Conservation (phyloP, 257 asterid genomes). For the Fraxinus pennsylvanica region DNA sequence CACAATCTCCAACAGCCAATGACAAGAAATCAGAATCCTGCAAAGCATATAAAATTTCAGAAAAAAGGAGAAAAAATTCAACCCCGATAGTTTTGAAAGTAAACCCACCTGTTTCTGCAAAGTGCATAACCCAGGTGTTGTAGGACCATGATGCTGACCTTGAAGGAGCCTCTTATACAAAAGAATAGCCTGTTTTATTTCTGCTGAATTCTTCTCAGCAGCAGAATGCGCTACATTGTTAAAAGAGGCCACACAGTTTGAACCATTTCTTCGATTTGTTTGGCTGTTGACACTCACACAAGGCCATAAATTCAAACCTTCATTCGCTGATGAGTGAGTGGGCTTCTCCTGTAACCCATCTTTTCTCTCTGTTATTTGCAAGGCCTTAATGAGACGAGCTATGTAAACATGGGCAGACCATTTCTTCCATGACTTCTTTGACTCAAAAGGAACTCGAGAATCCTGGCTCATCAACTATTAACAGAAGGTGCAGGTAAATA, state of each 20-base stretch:
- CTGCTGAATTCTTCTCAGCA: constrained; percentile 39
- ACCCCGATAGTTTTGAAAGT: not conserved
- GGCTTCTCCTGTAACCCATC: constrained; percentile 35
- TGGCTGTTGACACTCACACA: constrained; percentile 23
- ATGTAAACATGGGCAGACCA: constrained; percentile 62
- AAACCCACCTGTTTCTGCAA: constrained; percentile 47
- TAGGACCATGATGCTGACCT: constrained; percentile 54
- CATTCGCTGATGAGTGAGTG: constrained; percentile 28
- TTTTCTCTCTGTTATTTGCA: constrained; percentile 41
- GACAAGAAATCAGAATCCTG: constrained; percentile 55
- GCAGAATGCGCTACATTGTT: constrained; percentile 17
- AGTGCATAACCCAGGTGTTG: constrained; percentile 31
- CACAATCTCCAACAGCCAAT: constrained; percentile 39
- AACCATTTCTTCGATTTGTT: constrained; percentile 22
- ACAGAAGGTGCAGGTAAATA: not conserved
- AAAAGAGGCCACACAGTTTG: constrained; percentile 26
- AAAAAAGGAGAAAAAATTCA: not conserved
- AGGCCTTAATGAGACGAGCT: constrained; percentile 51
- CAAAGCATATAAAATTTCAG: constrained; percentile 15
- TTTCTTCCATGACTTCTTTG: constrained; percentile 62
- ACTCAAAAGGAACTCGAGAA: constrained; percentile 29
- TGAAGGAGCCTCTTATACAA: constrained; percentile 53
- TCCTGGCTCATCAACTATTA: constrained; percentile 34
- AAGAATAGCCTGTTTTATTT: constrained; percentile 49
- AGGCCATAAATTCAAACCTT: constrained; percentile 35